A percentile compares a stretch with the other conserved stretches of the same genome.
Conservation (phyloP, 1,139 yeast genomes). For the Magnusiomyces paraingens region DNA sequence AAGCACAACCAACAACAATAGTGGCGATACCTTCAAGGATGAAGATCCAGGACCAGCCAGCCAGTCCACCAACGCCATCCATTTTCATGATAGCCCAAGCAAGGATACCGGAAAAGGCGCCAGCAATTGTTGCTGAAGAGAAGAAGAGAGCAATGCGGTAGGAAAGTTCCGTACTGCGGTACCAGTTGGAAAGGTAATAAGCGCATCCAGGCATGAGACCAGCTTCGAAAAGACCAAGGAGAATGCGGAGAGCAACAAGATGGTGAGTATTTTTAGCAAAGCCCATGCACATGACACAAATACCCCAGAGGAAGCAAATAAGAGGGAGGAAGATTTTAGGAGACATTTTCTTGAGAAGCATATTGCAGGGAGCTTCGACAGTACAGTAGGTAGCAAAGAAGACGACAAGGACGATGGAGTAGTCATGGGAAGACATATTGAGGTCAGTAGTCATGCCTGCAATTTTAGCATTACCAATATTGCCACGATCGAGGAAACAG, state of each 20-base stretch:
- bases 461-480: constrained; percentile 54
- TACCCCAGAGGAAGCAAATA: constrained; percentile 55
- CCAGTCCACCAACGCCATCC: constrained; percentile 30
- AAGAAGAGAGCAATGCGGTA: constrained; percentile 53
- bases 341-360: constrained; percentile 37
- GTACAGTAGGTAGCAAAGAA: constrained; percentile 57
- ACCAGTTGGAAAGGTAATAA: constrained; percentile 31
- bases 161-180: constrained; percentile 32
- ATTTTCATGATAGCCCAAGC: constrained; percentile 35
- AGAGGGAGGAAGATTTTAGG: constrained; percentile 42
- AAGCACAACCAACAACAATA: constrained; percentile 40
- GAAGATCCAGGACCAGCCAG: constrained; percentile 37
- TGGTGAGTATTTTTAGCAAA: constrained; percentile 35
- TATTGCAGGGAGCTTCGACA: constrained; percentile 54
- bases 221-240: constrained; percentile 32
- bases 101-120: constrained; percentile 33
- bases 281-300: constrained; percentile 53
- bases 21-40: constrained; percentile 35
- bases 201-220: constrained; percentile 31
- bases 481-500: constrained; percentile 55
- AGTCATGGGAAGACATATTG: constrained; percentile 44
- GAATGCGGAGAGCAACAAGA: constrained; percentile 24
- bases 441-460: constrained; percentile 53
- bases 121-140: constrained; percentile 37
- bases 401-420: constrained; percentile 50